Percentiles rank a stretch among this genome's conserved stretches.
phyloP scores from a whole-genome alignment of 164 flowering plant genomes.

The Santalum album region DNA sequence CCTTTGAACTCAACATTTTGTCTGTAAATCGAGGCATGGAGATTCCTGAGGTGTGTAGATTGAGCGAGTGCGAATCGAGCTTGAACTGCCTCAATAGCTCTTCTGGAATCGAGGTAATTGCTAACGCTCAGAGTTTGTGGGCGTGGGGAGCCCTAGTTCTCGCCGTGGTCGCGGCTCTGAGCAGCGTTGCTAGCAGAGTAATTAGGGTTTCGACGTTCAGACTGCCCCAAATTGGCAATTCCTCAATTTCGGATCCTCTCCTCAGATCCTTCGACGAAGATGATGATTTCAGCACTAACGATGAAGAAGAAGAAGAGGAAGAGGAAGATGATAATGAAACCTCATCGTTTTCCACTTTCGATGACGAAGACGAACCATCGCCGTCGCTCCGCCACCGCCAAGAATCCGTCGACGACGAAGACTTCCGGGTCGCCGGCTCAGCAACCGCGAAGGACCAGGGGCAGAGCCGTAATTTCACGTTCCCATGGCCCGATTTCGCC shows the following conservation, averaged over 20 bases:
- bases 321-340: too few relatives aligned
- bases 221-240: too few relatives aligned
- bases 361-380: slow-evolving; percentile 8
- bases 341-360: slow-evolving; percentile 10
- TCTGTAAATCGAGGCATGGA: slow-evolving; percentile 27
- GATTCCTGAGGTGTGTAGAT: slow-evolving; percentile 37
- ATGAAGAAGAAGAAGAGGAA: background rate
- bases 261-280: slow-evolving; percentile 3
- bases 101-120: slow-evolving; percentile 14
- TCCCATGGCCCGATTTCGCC: slow-evolving; percentile 43
- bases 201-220: slow-evolving; percentile 20
- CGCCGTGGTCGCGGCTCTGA: slow-evolving; percentile 39
- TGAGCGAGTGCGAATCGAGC: slow-evolving; percentile 46
- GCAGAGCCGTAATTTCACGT: slow-evolving; percentile 20
- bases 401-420: slow-evolving; percentile 22
- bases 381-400: slow-evolving; percentile 5
- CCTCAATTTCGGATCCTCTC: slow-evolving; percentile 8
- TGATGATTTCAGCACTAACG: background rate
- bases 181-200: slow-evolving; percentile 15
- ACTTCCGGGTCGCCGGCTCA: slow-evolving; percentile 26
- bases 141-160: slow-evolving; percentile 45
- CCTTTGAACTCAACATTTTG: background rate
- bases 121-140: slow-evolving; percentile 30
- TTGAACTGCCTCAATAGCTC: slow-evolving; percentile 24
- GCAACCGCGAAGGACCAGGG: slow-evolving; percentile 9